Base-by-base conservation (phyloP, 1,139 yeast species). In the Suhomyces maxii region DNA sequence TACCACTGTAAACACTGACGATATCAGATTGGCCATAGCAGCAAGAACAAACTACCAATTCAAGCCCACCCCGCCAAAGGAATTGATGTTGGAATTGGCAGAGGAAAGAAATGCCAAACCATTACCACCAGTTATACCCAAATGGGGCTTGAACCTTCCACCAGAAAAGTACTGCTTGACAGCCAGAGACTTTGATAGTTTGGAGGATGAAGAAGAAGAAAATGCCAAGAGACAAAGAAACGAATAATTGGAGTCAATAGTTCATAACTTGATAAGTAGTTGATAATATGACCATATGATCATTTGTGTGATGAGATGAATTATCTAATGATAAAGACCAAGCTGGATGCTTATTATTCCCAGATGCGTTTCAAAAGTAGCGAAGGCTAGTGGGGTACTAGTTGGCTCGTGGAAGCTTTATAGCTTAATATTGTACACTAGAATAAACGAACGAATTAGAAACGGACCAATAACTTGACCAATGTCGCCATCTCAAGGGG, bases 81-180 rank as follows among this genome's bases (percentile, higher is more conserved):
- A 93, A 63, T 73, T 93, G 57, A 68, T 93, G 54, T 71, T 93
- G 63, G 97, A 93, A 65, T 73, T 93, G 57, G 99, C 99, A 0
- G 87, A 85, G 34, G 99, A 95, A 62, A 76, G 97, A 55, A 93
- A 93, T 64, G 84, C 89, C 56, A 84, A 88, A 62, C 85, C 96
- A 0, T 74, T 93, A 49, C 99, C 99, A 6, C 89, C 95, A 8
- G 93, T 93, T 30, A 84, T 90, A 64, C 95, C 95, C 26, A 82
- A 86, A 46, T 91, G 93, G 86, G 99, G 99, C 23, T 77, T 93
- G 46, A 81, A 97, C 52, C 74, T 95, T 47, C 99, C 99, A 4
- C 99, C 99, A 8, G 99, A 93, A 71, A 93, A 91, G 78, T 91
- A 90, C 69, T 93, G 98, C 67, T 70, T 93, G 47, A 90, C 97